Evolutionary conservation across 352 stramenopile genomes (phyloP).

Genomic region (Globisporangium iwayamae): DNA sequence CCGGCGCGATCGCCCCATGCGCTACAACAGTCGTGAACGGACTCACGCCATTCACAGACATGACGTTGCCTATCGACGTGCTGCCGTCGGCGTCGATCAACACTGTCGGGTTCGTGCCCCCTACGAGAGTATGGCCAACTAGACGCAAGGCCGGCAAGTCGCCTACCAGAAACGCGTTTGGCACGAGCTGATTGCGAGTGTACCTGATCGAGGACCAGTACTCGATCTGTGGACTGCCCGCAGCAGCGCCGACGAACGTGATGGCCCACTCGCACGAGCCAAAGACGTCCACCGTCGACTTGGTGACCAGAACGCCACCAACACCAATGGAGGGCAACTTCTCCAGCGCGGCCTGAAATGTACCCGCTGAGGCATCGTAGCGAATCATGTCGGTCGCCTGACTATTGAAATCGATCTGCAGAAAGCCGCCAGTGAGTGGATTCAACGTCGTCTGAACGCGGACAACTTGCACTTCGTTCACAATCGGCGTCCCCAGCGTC

Average conservation of each 20-base stretch:
- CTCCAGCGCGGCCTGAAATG: conserved; percentile 59
- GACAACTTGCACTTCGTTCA: conserved; percentile 75
- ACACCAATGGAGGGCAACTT: conserved; percentile 45
- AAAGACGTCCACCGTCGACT: conserved; percentile 25
- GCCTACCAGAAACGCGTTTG: conserved; percentile 47
- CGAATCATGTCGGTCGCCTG: conserved; percentile 55
- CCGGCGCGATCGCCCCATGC: conserved; percentile 53
- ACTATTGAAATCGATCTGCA: conserved; percentile 69
- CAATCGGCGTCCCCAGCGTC: conserved; percentile 43
- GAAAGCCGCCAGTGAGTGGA: conserved; percentile 39
- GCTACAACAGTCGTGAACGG: conserved; percentile 56
- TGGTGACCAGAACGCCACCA: conserved; percentile 40
- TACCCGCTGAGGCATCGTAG: conserved; percentile 55
- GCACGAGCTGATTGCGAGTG: conserved; percentile 35
- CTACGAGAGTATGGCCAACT: conserved; percentile 26
- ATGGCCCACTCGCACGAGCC: conserved; percentile 47
- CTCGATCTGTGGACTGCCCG: conserved; percentile 45
- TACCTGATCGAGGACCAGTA: conserved; percentile 71
- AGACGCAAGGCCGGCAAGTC: conserved; percentile 36
- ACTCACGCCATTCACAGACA: conserved; percentile 40
- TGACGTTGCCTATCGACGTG: conserved; percentile 26
- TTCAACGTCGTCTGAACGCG: conserved; percentile 36
- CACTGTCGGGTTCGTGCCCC: conserved; percentile 26
- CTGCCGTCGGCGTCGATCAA: conserved; percentile 31
- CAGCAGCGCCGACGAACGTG: conserved; percentile 47